Evolutionary conservation across 2,329 filamentous ascomycete species (phyloP).

Genomic region (Pyrenochaeta sp.): DNA sequence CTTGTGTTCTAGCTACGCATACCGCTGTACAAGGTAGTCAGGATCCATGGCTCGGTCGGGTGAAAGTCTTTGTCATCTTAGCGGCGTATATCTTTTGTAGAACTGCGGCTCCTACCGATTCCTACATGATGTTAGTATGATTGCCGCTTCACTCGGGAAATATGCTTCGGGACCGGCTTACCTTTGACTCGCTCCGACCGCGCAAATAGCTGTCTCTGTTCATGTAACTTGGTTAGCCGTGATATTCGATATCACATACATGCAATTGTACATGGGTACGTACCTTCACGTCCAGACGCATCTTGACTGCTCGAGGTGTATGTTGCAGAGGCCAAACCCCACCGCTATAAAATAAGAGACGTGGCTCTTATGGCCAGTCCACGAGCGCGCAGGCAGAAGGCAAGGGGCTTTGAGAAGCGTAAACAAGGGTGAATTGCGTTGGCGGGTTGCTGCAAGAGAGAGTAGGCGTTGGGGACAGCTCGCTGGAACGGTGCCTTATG

Average conservation of each 20-base stretch:
- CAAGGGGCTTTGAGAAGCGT: slow-evolving; percentile 2
- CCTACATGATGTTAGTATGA: slow-evolving; percentile 40
- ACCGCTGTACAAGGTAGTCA: slow-evolving; percentile 97
- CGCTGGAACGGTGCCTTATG: neutral
- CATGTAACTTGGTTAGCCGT: slow-evolving; percentile 52
- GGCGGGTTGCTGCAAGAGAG: neutral
- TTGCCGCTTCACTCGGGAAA: neutral
- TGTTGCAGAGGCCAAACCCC: slow-evolving; percentile 32
- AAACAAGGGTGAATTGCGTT: neutral
- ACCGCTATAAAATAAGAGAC: slow-evolving; percentile 41
- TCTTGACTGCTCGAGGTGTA: slow-evolving; percentile 41
- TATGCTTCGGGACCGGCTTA: slow-evolving; percentile 24
- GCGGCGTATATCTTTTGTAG: slow-evolving; percentile 9
- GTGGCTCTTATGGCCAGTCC: slow-evolving; percentile 52
- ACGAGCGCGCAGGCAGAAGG: slow-evolving; percentile 24
- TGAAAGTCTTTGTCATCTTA: slow-evolving; percentile 81
- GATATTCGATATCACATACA: neutral
- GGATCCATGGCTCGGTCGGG: slow-evolving; percentile 90
- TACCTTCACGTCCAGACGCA: slow-evolving; percentile 59
- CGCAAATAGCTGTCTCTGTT: slow-evolving; percentile 81
- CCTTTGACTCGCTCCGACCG: slow-evolving; percentile 91
- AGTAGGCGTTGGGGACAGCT: slow-evolving; percentile 2
- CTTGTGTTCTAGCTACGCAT: slow-evolving; percentile 38
- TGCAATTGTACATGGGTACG: slow-evolving; percentile 9
- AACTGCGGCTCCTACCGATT: slow-evolving; percentile 41